A percentile compares a stretch with the other conserved stretches of the same genome.
These are phyloP conservation scores for Metarhizium rileyi DNA, from an alignment of 2,329 filamentous ascomycete genomes.

Conservation along the genomic window DNA sequence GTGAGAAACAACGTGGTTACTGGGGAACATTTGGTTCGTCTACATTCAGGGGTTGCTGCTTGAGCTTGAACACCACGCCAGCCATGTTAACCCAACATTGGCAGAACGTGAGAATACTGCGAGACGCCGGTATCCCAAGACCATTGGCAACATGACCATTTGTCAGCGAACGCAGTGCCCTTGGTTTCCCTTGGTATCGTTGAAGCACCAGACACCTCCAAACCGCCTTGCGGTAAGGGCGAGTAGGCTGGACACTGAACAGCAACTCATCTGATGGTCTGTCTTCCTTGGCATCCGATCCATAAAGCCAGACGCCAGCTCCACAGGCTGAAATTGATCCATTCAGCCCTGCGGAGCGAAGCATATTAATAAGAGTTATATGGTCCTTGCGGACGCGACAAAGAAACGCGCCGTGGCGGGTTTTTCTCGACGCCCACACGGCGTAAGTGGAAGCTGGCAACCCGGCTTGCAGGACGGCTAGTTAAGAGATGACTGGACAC, in stretches of 20 bases:
- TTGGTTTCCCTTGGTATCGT: neutral
- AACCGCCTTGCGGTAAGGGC: neutral
- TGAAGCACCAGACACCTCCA: neutral
- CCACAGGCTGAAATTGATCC: neutral
- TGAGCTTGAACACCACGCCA: neutral
- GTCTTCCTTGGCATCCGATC: neutral
- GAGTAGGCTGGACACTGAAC: too few relatives aligned
- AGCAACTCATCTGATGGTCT: too few relatives aligned
- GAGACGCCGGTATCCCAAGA: neutral
- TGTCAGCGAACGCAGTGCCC: neutral
- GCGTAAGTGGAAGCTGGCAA: too few relatives aligned
- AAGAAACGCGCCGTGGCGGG: too few relatives aligned
- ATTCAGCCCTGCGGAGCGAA: neutral
- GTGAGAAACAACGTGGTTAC: too few relatives aligned
- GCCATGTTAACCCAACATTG: too few relatives aligned
- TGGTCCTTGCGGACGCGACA: neutral
- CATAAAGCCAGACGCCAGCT: neutral
- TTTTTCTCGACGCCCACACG: too few relatives aligned
- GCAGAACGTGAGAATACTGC: too few relatives aligned
- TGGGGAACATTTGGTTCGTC: too few relatives aligned
- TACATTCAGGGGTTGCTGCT: too few relatives aligned
- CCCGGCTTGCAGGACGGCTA: too few relatives aligned
- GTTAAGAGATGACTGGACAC: too few relatives aligned
- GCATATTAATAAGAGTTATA: neutral
- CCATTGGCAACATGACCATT: neutral